Evolutionary conservation across 352 stramenopile species (phyloP).

Genomic region (Pythium aristosporum): DNA sequence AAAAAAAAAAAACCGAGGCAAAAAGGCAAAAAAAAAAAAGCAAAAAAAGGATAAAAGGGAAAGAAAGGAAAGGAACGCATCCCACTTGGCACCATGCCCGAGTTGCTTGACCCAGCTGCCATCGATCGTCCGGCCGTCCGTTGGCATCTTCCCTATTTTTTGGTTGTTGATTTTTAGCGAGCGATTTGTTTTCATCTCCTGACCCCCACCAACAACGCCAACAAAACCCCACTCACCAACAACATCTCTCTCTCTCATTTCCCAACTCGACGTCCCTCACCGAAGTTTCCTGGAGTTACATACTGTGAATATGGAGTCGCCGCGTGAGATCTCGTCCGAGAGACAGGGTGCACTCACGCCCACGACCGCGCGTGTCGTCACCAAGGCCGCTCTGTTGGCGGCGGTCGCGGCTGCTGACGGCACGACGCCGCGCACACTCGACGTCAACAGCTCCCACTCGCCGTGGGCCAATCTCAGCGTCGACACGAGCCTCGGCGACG

Average conservation of each 20-base stretch:
- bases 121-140: not conserved
- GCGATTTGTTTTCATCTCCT: slow-evolving; percentile 2
- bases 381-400: slow-evolving; percentile 36
- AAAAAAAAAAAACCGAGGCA: slow-evolving; percentile 7
- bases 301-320: slow-evolving; percentile 30
- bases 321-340: slow-evolving; percentile 73
- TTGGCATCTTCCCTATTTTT: slow-evolving; percentile 10
- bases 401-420: slow-evolving; percentile 35
- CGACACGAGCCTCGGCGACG: slow-evolving; percentile 42
- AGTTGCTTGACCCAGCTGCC: slow-evolving; percentile 16
- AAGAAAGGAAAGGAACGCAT: slow-evolving; percentile 17
- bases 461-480: slow-evolving; percentile 77
- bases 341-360: slow-evolving; percentile 66
- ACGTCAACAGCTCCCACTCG: slow-evolving; percentile 41
- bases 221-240: slow-evolving; percentile 1
- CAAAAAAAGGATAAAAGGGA: slow-evolving; percentile 6
- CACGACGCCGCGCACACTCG: slow-evolving; percentile 53
- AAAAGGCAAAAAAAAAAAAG: slow-evolving; percentile 5
- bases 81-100: slow-evolving; percentile 5
- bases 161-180: slow-evolving; percentile 1
- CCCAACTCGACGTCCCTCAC: slow-evolving; percentile 6
- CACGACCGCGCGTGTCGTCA: slow-evolving; percentile 52
- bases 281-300: not conserved
- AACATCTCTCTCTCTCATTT: slow-evolving; percentile 11
- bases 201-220: not conserved